Conservation (phyloP, 1,284 basidiomycete species). For the Trichosporon sp. region DNA sequence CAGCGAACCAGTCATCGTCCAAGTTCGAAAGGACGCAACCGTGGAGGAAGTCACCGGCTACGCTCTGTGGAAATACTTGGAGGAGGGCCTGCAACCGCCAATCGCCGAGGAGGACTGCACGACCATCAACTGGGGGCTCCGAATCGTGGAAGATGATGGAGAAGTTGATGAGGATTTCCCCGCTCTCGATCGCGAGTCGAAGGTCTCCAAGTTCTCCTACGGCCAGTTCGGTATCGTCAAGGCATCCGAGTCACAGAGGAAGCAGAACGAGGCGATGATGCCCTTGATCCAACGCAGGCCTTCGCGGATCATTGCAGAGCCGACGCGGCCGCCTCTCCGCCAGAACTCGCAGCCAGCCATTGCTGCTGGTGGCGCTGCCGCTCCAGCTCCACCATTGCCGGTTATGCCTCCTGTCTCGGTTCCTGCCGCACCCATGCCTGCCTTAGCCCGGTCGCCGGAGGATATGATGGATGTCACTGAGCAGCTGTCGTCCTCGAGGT, state of each 20-base stretch:
- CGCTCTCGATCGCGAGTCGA: slow-evolving; percentile 81
- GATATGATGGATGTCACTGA: slow-evolving; percentile 24
- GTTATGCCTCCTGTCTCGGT: neutral
- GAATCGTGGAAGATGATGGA: slow-evolving; percentile 95
- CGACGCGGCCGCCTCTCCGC: neutral
- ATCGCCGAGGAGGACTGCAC: slow-evolving; percentile 60
- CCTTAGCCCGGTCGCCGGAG: neutral
- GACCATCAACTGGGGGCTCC: slow-evolving; percentile 88
- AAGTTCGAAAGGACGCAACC: slow-evolving; percentile 81
- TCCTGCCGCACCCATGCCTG: neutral
- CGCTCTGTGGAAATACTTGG: slow-evolving; percentile 87
- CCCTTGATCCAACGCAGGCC: slow-evolving; percentile 51
- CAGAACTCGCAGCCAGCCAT: neutral
- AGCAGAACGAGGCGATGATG: slow-evolving; percentile 76
- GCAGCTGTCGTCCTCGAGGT: slow-evolving; percentile 35
- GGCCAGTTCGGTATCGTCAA: slow-evolving; percentile 83
- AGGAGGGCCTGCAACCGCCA: slow-evolving; percentile 77
- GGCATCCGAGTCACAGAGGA: slow-evolving; percentile 72
- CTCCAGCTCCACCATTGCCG: neutral
- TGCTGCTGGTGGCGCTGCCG: neutral
- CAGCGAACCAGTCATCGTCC: slow-evolving; percentile 58
- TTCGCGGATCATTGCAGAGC: slow-evolving; percentile 45
- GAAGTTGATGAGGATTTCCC: slow-evolving; percentile 99
- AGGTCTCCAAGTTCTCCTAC: slow-evolving; percentile 85
- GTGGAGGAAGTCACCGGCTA: slow-evolving; percentile 96